Base-by-base conservation (phyloP, 148 eudicot genomes). In the Rhododendron mucronatum region DNA sequence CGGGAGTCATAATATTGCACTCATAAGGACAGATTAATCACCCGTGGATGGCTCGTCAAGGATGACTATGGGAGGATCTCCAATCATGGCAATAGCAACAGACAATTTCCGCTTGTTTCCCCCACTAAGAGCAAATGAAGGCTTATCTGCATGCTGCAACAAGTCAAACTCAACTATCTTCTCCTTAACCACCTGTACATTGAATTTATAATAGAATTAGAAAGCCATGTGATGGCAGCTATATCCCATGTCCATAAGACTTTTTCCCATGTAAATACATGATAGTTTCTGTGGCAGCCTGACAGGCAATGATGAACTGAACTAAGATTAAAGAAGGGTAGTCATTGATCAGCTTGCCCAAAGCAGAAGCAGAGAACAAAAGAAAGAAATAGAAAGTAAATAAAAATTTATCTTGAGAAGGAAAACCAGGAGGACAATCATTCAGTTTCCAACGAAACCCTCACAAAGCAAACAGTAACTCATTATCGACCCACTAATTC, bases 1-100 rank as follows among this genome's bases (percentile, higher is more conserved):
- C 44, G 51, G 76, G 39, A 44, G 37, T n/a, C 33, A 26, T 53
- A 8, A 45, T 20, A 71, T 63, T 83, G 51, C 75, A 67, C 78
- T 30, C 61, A 86, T 41, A 26, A 76, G 78, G 11, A 21, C 61
- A 71, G 67, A 82, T 15, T 57, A 85, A 47, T 41, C 89, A 96
- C 99, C 99, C 84, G 99, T 97, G 16, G 99, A 97, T 85, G 99
- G 99, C 88, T 97, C 99, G 87, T 97, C 99, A 83, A 97, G 97
- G 82, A 97, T 92, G 87, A 97, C 98, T 84, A 97, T 93, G 23
- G 99, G 94, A 86, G 99, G 99, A 91, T 97, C 95, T 85, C 98
- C 99, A 89, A 97, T 95, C 99, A 97, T 97, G 61, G 99, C 99
- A 86, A 97, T 93, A 59, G 99, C 99, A 87, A 97, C 99, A 80